Base-by-base conservation (phyloP, 2,329 filamentous ascomycete genomes). In the Penicillium sp. region DNA sequence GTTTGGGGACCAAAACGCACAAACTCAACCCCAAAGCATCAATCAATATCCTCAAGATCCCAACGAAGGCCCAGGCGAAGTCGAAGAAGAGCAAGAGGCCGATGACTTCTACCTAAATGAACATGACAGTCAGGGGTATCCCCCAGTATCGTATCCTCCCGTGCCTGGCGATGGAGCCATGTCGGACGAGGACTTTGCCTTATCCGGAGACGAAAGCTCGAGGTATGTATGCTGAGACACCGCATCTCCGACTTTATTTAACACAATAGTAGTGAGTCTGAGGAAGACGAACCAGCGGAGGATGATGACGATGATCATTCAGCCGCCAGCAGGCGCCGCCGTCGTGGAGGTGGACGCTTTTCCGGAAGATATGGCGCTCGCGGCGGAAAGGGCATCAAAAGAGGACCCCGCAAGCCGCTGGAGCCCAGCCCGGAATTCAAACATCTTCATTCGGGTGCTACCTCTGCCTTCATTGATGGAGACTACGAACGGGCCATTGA, bases 371-470 rank as follows among this genome's bases (percentile, higher is more conserved):
- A 63, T 54, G 73, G 73, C 43, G 73, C 73, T 10, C 70, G 77
- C 40, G 76, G 76, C 60, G 70, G 70, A n/a, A 78, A 76, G 62
- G 78, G 78, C 23, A 69, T 77, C 64, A 79, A 74, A 60, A 71
- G 76, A 64, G 79, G 79, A 4, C 76, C 76, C 19, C 74, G 77
- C 29, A 78, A 75, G 60, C 72, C 78, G 5, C 39, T 80, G 40
- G 79, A 81, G 50, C 79, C 79, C 16, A 77, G 77, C 48, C 70
- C 72, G 10, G 78, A 81, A 53, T 81, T 81, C 68, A 79, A 78
- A 47, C 64, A 75, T 19, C 60, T 80, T 44, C 77, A 79, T 64
- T 76, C 77, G 6, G 72, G 77, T 55, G 79, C 79, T 27, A 79
- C 76, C 1, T 75, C 75, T 46, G 78, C 79, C 19, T 81, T 80